Conservation (phyloP, 1,284 basidiomycete species). For the Irpex sp. region DNA sequence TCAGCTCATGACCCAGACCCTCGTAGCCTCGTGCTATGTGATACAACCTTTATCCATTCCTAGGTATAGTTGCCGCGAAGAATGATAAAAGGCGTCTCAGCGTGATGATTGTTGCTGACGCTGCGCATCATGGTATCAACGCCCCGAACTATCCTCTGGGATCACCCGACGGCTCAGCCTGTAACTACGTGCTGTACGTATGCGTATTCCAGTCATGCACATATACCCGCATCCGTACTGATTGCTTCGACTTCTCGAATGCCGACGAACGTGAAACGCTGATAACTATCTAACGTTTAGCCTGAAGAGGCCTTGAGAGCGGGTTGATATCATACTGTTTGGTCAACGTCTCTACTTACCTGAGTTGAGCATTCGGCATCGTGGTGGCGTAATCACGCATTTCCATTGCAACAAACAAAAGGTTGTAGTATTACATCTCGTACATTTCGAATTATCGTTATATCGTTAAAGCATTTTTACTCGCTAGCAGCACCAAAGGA, state of each 20-base stretch:
- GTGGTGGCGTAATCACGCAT: not conserved
- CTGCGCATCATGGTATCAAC: not conserved
- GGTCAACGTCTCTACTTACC: not conserved
- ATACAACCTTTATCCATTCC: not conserved
- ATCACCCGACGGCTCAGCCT: not conserved
- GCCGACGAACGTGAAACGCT: not conserved
- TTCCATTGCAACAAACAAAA: not conserved
- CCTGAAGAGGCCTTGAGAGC: not conserved
- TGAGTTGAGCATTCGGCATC: not conserved
- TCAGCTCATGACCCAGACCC: not conserved
- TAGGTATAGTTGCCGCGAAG: not conserved
- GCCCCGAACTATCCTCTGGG: not conserved
- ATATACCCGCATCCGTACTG: not conserved
- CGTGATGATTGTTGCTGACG: not conserved
- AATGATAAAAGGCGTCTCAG: not conserved
- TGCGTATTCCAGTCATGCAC: not conserved
- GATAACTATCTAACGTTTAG: not conserved
- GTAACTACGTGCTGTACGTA: not conserved
- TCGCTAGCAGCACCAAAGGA: no score
- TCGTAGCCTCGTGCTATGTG: not conserved
- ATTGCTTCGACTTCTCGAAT: not conserved
- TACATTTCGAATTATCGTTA: constrained; percentile 1
- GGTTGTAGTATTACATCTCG: not conserved
- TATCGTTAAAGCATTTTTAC: not conserved
- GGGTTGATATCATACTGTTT: not conserved